Evolutionary conservation across 1,139 yeast genomes (phyloP).

Genomic region (Scheffersomyces titani): DNA sequence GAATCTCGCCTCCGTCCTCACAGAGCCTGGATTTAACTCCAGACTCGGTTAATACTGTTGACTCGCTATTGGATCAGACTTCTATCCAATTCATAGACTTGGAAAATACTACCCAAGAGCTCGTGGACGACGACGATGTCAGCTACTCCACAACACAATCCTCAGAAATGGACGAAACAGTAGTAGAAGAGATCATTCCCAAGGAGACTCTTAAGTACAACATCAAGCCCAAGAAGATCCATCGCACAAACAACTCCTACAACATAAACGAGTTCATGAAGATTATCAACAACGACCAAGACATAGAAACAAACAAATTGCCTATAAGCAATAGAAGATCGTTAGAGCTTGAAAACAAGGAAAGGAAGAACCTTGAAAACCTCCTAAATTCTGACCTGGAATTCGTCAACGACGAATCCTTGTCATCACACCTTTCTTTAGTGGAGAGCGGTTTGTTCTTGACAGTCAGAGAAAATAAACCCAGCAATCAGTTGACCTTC

Average conservation of each 20-base stretch:
- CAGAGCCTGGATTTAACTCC: conserved; percentile 7
- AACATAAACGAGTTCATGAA: conserved; percentile 24
- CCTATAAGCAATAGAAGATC: conserved; percentile 27
- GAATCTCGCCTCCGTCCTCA: neutral
- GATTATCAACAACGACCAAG: conserved; percentile 14
- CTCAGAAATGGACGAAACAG: conserved; percentile 2
- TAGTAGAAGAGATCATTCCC: neutral
- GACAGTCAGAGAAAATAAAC: conserved; percentile 11
- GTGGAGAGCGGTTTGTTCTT: conserved; percentile 31
- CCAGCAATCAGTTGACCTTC: neutral
- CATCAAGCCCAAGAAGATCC: conserved; percentile 10
- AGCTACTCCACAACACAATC: conserved; percentile 1
- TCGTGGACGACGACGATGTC: conserved; percentile 7
- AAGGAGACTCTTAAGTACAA: conserved; percentile 1
- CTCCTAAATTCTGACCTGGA: conserved; percentile 5
- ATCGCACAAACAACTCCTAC: conserved; percentile 24
- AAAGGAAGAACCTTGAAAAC: conserved; percentile 12
- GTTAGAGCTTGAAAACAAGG: conserved; percentile 24
- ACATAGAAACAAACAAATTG: conserved; percentile 8
- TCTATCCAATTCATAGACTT: conserved; percentile 21
- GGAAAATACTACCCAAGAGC: conserved; percentile 11
- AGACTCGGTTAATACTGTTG: conserved; percentile 15
- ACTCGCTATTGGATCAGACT: conserved; percentile 22
- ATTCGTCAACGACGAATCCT: neutral
- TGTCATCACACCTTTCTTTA: conserved; percentile 11